Base-by-base conservation (phyloP, 257 asterid species). In the Parsonsia alboflavescens region DNA sequence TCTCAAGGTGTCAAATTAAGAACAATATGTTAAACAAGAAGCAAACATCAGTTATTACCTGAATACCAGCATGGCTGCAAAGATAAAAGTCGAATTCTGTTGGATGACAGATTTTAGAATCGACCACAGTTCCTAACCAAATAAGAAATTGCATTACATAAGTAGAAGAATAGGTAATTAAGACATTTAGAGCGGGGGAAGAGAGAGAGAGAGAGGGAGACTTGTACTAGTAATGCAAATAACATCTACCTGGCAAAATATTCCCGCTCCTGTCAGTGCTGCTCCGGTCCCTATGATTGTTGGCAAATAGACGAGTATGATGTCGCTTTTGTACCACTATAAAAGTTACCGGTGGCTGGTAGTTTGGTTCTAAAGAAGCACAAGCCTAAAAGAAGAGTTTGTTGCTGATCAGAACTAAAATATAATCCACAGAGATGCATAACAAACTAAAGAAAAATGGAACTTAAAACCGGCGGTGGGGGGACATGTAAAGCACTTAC, bases 61-160 rank as follows among this genome's bases (percentile, higher is more conserved):
- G 97, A 84, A 94, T 90, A 59, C 97, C 98, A 54, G 98, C 97
- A 75, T 94, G 98, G 85, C 98, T 94, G 69, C 98, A 94, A 15
- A 94, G 96, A 76, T 94, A 94, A 74, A 94, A 94, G 83, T 94
- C 98, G 11, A 94, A 94, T 70, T 94, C 98, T 1, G 97, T 88
- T 46, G 98, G 98, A 79, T 94, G 99, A 78, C 99, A 94, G 79
- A 94, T 94, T 85, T 94, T 92, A 22, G 99, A 80, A 80, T 94
- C 99, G 17, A 94, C 97, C 57, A 94, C 99, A 0, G 99, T 92
- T 79, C 99, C 99, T 94, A 84, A 66, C 39, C 44, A 45, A 44
- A n/a, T 21, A 75, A 58, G 41, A 56, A 10, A 21, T 15, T 7
- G 26, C 36, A 70, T 70, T 36, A 71, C 24, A 26, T 33, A 26